Evolutionary conservation across 2,329 filamentous ascomycete genomes (phyloP).

Genomic region (Nemania abortiva): DNA sequence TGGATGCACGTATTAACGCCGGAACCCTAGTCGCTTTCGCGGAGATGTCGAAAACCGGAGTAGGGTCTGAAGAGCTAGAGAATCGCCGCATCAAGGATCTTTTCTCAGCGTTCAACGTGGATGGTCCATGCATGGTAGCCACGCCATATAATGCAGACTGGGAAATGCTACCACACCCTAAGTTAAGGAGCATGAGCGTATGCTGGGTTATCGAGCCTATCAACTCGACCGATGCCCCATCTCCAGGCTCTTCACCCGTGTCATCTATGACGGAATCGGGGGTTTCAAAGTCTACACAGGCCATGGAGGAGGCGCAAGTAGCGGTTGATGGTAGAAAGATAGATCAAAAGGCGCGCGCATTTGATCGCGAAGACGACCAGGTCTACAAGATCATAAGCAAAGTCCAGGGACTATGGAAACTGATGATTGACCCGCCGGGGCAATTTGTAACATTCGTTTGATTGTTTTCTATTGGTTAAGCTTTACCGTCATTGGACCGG

Average conservation of each 20-base stretch:
- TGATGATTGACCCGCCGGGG: not conserved
- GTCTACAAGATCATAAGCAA: not conserved
- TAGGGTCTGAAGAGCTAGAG: not conserved
- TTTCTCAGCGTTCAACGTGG: slow-evolving; percentile 16
- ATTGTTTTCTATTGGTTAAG: too few relatives aligned
- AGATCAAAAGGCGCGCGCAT: not conserved
- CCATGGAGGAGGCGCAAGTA: not conserved
- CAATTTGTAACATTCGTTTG: not conserved
- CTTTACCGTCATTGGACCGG: too few relatives aligned
- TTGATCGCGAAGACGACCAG: not conserved
- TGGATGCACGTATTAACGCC: not conserved
- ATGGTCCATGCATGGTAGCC: not conserved
- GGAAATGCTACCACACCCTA: slow-evolving; percentile 17
- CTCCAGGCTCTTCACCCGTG: not conserved
- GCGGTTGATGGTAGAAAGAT: not conserved
- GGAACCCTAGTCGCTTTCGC: slow-evolving; percentile 1
- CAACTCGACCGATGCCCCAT: not conserved
- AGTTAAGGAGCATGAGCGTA: slow-evolving; percentile 6
- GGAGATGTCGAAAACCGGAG: not conserved
- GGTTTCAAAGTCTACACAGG: not conserved
- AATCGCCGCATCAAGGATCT: slow-evolving; percentile 11
- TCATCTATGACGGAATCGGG: too few relatives aligned
- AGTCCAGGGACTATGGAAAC: not conserved
- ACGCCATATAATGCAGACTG: slow-evolving; percentile 24
- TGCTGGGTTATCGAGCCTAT: slow-evolving; percentile 6